phyloP scores from a whole-genome alignment of 1,284 basidiomycete genomes.

The Coniophora puteana region DNA sequence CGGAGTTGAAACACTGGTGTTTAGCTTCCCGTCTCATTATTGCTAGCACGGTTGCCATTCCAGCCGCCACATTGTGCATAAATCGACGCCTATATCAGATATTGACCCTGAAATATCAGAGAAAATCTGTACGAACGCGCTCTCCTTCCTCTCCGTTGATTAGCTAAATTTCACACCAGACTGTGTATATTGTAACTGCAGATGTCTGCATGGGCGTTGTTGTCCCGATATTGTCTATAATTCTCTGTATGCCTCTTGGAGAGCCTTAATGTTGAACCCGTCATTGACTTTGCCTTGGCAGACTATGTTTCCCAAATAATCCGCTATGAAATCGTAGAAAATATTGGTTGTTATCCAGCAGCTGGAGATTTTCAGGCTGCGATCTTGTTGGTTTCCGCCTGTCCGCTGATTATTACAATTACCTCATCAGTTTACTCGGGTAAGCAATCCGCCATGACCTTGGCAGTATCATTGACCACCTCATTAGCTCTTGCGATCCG shows the following conservation, averaged over 20 bases:
- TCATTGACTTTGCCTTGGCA: slow-evolving; percentile 5
- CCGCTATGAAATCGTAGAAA: slow-evolving; percentile 45
- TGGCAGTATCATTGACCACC: too few relatives aligned
- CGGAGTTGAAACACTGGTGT: too few relatives aligned
- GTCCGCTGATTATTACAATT: slow-evolving; percentile 24
- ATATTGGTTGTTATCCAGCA: slow-evolving; percentile 41
- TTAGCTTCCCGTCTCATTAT: slow-evolving; percentile 39
- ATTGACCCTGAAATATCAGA: slow-evolving; percentile 36
- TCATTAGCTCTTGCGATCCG: too few relatives aligned
- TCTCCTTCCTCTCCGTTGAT: background rate
- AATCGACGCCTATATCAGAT: slow-evolving; percentile 57
- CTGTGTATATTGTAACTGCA: slow-evolving; percentile 39
- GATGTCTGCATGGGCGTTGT: slow-evolving; percentile 47
- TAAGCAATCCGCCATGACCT: too few relatives aligned
- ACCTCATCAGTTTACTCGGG: slow-evolving; percentile 24
- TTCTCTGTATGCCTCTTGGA: slow-evolving; percentile 39
- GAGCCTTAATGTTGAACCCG: background rate
- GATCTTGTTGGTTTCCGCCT: slow-evolving; percentile 25
- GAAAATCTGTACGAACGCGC: too few relatives aligned
- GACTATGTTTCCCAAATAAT: slow-evolving; percentile 34
- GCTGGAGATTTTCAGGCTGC: slow-evolving; percentile 34
- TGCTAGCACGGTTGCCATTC: slow-evolving; percentile 42
- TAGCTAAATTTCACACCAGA: slow-evolving; percentile 25
- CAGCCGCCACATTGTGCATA: slow-evolving; percentile 54
- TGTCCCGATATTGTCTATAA: slow-evolving; percentile 47